A percentile compares a stretch with the other conserved stretches of the same genome.
Conservation (phyloP, 176 grass and related monocot species). For the Phoenix roebelenii region DNA sequence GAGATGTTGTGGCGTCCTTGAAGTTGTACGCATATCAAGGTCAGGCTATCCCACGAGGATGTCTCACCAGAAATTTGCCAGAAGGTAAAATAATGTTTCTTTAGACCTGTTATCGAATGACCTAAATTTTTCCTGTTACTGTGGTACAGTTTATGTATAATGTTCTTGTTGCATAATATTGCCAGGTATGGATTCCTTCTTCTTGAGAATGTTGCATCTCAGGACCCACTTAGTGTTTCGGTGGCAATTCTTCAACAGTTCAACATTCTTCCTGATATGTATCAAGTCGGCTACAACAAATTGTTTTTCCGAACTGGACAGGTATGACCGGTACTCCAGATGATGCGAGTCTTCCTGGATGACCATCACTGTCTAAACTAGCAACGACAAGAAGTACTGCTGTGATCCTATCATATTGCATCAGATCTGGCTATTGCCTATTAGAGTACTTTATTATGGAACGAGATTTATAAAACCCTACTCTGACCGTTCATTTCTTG, state of each 20-base stretch:
- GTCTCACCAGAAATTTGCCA: constrained; percentile 96
- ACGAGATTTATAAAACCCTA: too few species aligned
- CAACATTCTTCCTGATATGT: constrained; percentile 96
- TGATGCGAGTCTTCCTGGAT: too few species aligned
- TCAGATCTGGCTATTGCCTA: too few species aligned
- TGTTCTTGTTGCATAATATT: constrained; percentile 11
- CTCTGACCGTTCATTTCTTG: too few species aligned
- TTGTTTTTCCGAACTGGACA: constrained; percentile 97
- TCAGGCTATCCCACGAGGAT: constrained; percentile 97
- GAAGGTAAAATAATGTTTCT: constrained; percentile 37
- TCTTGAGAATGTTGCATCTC: constrained; percentile 72
- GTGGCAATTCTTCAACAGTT: constrained; percentile 98
- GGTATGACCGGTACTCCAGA: constrained; percentile 30
- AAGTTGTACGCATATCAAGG: constrained; percentile 96
- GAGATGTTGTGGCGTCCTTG: constrained; percentile 94
- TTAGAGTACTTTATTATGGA: too few species aligned
- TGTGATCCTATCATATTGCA: too few species aligned
- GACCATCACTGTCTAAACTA: too few species aligned
- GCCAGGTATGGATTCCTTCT: constrained; percentile 95
- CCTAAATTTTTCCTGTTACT: not conserved
- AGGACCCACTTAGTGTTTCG: constrained; percentile 93
- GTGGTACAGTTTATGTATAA: not conserved
- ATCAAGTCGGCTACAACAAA: constrained; percentile 98
- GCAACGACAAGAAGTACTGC: too few species aligned
- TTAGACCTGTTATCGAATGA: too few species aligned